phyloP scores from a whole-genome alignment of 2,329 filamentous ascomycete genomes.

The Rutstroemia sydowiana region DNA sequence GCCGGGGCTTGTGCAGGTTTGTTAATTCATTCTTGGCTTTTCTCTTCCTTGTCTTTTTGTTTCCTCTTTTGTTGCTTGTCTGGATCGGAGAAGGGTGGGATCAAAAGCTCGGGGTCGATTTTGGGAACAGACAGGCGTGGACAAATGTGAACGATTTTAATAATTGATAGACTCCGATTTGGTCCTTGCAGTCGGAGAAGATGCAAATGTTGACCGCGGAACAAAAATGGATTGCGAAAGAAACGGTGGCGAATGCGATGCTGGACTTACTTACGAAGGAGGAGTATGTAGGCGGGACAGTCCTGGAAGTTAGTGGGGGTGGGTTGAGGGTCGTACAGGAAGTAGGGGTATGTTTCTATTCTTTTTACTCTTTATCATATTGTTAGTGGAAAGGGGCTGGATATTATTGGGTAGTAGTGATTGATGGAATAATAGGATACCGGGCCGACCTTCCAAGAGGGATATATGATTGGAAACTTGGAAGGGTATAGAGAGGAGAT shows the following conservation, averaged over 20 bases:
- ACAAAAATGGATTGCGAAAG: conserved; percentile 32
- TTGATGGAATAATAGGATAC: neutral
- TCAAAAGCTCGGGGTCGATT: too few species aligned
- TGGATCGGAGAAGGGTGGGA: neutral
- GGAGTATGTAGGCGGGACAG: conserved; percentile 32
- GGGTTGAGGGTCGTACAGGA: conserved; percentile 15
- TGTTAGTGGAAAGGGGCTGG: neutral
- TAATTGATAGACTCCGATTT: neutral
- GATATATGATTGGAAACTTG: conserved; percentile 28
- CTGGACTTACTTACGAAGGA: conserved; percentile 27
- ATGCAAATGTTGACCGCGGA: neutral
- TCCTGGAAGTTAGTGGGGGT: conserved; percentile 35
- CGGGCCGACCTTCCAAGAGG: neutral
- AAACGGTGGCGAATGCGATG: conserved; percentile 32
- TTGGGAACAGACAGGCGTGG: neutral
- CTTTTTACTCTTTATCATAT: neutral
- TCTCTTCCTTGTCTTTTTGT: neutral
- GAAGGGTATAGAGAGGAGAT: conserved; percentile 11
- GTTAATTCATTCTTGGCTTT: neutral
- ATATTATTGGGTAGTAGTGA: neutral
- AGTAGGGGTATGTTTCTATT: conserved; percentile 2
- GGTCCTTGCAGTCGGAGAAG: neutral
- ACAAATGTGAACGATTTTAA: neutral
- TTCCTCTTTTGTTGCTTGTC: neutral
- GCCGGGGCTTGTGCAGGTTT: conserved; percentile 34